A percentile compares a stretch with the other conserved stretches of the same genome.
Conservation (phyloP, 441 rosid genomes). For the Pelargonium fulgidum region DNA sequence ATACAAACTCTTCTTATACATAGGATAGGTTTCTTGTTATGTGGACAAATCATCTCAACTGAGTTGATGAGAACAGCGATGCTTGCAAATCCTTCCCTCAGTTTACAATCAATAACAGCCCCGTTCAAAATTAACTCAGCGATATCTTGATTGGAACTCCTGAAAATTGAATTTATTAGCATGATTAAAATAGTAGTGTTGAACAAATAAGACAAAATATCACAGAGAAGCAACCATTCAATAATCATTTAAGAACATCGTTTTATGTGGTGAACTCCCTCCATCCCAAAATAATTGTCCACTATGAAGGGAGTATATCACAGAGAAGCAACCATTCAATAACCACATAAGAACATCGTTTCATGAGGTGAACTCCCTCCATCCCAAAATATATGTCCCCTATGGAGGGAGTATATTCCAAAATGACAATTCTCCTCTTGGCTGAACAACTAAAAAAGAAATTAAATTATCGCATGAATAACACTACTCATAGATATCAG, state of each 20-base stretch:
- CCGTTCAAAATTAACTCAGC: constrained; percentile 50
- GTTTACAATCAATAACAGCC: constrained; percentile 50
- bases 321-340: constrained; percentile 5
- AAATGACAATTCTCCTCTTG: not conserved
- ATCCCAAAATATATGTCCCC: no score
- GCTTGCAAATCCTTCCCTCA: constrained; percentile 56
- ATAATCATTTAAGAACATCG: not conserved
- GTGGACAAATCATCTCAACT: constrained; percentile 52
- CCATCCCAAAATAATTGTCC: no score
- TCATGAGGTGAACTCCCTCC: not conserved
- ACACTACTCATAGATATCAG: not conserved
- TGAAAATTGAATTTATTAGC: constrained; percentile 28
- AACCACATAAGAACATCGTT: not conserved
- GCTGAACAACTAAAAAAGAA: constrained; percentile 4
- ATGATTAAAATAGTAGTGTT: not conserved
- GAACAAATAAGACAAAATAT: not conserved
- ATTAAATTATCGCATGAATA: no score
- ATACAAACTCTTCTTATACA: constrained; percentile 48
- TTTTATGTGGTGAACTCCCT: no score
- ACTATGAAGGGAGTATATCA: not conserved
- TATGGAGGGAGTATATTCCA: not conserved
- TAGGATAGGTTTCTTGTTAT: constrained; percentile 48
- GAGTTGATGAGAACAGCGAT: constrained; percentile 38
- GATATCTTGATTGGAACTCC: constrained; percentile 45
- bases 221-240: constrained; percentile 5